Base-by-base conservation (phyloP, 768 basidiomycete species). In the Tephrocybe sp. region DNA sequence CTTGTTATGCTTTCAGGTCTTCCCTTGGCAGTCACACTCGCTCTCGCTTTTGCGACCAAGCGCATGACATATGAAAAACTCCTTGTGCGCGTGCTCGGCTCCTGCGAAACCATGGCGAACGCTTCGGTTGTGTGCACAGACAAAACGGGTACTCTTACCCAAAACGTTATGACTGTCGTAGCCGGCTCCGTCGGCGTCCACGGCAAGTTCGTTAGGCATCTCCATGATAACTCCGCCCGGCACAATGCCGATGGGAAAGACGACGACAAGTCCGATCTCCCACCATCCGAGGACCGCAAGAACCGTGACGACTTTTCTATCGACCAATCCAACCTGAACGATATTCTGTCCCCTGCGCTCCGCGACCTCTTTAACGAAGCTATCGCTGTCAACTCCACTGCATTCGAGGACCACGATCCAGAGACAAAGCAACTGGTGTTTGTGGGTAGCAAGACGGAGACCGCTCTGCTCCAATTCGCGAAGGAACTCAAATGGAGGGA, bases 31-130 rank as follows among this genome's bases (percentile, higher is more conserved):
- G 96, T 98, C 44, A 98, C 96, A 0, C 82, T 99, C 41, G 97
- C 97, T 0, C 76, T 99, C 26, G 92, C 97, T 0, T 99, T 98
- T 63, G 97, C 96, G 0, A 99, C 97, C 41, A 94, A 90, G 62
- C 87, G 96, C n/a, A 98, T 98, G 97, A 91, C 95, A 8, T 81
- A 86, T 62, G 90, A 94, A 69, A 97, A 97, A 47, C 77, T 98
- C 0, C 83, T 99, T 37, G 97, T 98, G 25, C 93, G 96, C 48
- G 91, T 98, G 4, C 83, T 99, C 28, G 91, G 91, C 6, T 94
- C 94, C 11, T 98, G 96, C 69, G 97, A 99, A 72, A 98, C 93
- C 0, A 98, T 98, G 96, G 96, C 91, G 18, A 98, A 98, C 60
- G 91, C 96, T 4, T 95, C 90, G 18, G 94, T 98, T 52, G 83